Base-by-base conservation (phyloP, 169 alveolate species). In the Plasmodium chabaudi region DNA sequence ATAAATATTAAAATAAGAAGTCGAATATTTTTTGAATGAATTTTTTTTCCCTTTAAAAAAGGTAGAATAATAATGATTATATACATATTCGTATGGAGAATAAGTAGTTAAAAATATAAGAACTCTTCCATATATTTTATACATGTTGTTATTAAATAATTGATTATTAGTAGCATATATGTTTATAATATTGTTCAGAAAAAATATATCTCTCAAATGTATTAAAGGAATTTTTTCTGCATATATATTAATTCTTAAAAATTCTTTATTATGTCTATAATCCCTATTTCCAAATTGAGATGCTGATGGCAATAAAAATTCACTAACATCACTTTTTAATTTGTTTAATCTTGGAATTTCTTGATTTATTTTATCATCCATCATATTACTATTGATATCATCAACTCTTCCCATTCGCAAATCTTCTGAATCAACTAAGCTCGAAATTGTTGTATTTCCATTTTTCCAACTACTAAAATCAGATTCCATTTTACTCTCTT, bases 41-140 rank as follows among this genome's bases (percentile, higher is more conserved):
- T 55, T 61, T 7, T 61, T 61, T 42, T 60, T 23, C 25, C 47
- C 21, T 34, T 21, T 69, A 25, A 82, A 61, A 49, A 51, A 49
- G 21, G 64, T 67, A 68, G 84, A 55, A 23, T 82, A 82, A 27
- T 82, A 82, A 23, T 82, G 72, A 12, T 61, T 82, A 34, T 82
- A 82, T 15, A 82, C 90, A 17, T 82, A 82, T 17, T 82, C 90
- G 17, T 82, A 82, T 2, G 90, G 90, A 25, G 90, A 82, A 59
- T 68, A 82, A 9, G 90, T 82, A 12, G 90, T 82, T 12, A 82
- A 47, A 49, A 67, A 82, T 4, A 82, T 82, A 7, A 82, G 84
- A 15, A 82, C 84, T 46, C 56, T 82, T 23, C 72, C 90, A 27
- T 82, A 82, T 27, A 82, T 27, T 39, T 68, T 82, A 34, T 82